Percentiles rank a stretch among this genome's conserved stretches.
Conservation (phyloP, 306 rosid genomes). For the Pterocarpus macrocarpus region DNA sequence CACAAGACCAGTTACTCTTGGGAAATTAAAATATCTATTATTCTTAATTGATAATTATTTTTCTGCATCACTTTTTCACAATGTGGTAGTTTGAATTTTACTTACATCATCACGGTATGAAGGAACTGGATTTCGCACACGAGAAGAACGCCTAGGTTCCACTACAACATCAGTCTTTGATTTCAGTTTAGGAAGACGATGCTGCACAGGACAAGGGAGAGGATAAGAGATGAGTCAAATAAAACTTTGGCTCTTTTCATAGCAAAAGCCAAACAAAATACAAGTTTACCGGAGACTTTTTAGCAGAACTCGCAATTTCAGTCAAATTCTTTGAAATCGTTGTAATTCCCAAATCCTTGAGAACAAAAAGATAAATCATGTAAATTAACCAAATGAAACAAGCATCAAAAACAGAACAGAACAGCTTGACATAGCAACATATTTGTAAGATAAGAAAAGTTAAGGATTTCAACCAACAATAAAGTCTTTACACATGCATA, state of each 20-base stretch:
- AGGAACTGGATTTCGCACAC: slow-evolving; percentile 56
- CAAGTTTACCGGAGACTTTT: slow-evolving; percentile 61
- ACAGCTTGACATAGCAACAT: slow-evolving; percentile 21
- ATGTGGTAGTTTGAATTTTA: neutral
- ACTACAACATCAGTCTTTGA: slow-evolving; percentile 34
- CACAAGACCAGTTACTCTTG: too few species aligned
- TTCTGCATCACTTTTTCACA: neutral
- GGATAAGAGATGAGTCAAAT: neutral
- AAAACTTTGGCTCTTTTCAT: neutral
- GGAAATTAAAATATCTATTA: too few species aligned
- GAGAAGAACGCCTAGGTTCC: slow-evolving; percentile 74
- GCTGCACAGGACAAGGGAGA: slow-evolving; percentile 48
- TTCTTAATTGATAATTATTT: neutral
- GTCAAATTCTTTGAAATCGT: slow-evolving; percentile 65
- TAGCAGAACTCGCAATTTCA: slow-evolving; percentile 51
- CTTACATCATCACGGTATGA: slow-evolving; percentile 65
- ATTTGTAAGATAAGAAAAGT: neutral
- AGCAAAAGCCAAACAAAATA: slow-evolving; percentile 11
- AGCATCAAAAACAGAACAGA: neutral
- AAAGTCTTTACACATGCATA: slow-evolving; percentile 10
- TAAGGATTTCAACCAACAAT: neutral
- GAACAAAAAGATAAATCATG: slow-evolving; percentile 5
- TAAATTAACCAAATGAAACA: neutral
- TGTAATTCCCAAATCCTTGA: slow-evolving; percentile 74
- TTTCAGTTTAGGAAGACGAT: slow-evolving; percentile 46